phyloP scores from a whole-genome alignment of 768 basidiomycete species.

The Roridomyces roridus region DNA sequence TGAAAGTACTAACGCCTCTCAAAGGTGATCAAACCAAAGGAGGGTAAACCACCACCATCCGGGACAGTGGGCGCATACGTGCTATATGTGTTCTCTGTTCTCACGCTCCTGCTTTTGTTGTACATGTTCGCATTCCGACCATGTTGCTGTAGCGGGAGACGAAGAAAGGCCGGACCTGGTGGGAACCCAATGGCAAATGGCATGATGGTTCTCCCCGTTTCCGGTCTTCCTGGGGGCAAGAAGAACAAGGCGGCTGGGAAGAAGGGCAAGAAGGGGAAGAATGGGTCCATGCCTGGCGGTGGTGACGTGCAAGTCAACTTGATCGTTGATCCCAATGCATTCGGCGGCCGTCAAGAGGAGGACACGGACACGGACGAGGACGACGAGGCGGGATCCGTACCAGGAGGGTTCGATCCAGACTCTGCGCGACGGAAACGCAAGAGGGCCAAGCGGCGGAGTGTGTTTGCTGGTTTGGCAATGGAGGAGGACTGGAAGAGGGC shows the following conservation, averaged over 20 bases:
- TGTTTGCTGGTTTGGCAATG: conserved; percentile 67
- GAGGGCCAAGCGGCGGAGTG: conserved; percentile 48
- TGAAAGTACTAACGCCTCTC: conserved; percentile 13
- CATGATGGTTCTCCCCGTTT: conserved; percentile 70
- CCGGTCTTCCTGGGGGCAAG: conserved; percentile 52
- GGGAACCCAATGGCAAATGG: conserved; percentile 41
- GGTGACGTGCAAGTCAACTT: conserved; percentile 74
- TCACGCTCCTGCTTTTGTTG: conserved; percentile 56
- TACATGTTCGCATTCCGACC: conserved; percentile 66
- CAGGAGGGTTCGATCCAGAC: conserved; percentile 39
- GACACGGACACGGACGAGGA: conserved; percentile 43
- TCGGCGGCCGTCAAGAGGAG: conserved; percentile 47
- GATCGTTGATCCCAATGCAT: conserved; percentile 71
- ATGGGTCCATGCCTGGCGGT: conserved; percentile 38
- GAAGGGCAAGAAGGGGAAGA: conserved; percentile 47
- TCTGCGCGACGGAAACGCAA: conserved; percentile 40
- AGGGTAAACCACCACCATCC: conserved; percentile 57
- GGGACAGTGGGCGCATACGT: conserved; percentile 59
- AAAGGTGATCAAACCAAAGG: conserved; percentile 60
- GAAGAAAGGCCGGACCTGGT: conserved; percentile 33
- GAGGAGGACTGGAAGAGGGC: conserved; percentile 69
- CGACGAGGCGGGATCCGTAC: conserved; percentile 41
- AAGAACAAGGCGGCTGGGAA: conserved; percentile 48
- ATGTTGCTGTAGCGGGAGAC: conserved; percentile 52
- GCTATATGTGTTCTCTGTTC: conserved; percentile 61